Percentiles rank a stretch among this genome's conserved stretches.
phyloP scores from a whole-genome alignment of 768 basidiomycete species.

The Naematelia encephala region DNA sequence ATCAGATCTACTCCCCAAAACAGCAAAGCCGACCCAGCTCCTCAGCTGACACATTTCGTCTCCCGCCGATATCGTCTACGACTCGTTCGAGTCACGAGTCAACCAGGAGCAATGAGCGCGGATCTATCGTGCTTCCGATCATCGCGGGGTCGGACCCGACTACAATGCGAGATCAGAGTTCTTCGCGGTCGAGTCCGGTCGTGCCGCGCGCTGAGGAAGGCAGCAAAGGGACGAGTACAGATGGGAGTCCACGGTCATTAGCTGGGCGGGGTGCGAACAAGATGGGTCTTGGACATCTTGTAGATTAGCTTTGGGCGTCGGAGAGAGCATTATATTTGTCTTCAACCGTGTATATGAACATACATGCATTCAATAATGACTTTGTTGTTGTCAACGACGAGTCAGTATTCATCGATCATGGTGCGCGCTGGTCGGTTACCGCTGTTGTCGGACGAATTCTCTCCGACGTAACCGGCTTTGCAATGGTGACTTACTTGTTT shows the following conservation, averaged over 20 bases:
- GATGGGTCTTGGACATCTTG: slow-evolving; percentile 32
- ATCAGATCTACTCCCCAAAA: too few species aligned
- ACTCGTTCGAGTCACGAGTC: background rate
- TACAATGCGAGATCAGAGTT: background rate
- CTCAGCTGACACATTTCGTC: background rate
- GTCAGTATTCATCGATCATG: background rate
- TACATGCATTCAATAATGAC: background rate
- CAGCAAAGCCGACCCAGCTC: background rate
- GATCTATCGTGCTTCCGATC: background rate
- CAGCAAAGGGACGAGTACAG: background rate
- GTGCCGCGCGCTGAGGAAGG: background rate
- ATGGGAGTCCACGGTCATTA: background rate
- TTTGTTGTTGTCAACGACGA: background rate
- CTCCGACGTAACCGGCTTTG: background rate
- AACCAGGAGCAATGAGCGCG: background rate
- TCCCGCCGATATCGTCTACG: background rate
- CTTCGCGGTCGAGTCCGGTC: background rate
- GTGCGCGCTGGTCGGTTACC: background rate
- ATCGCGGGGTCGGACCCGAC: background rate
- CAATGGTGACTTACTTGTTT: too few species aligned
- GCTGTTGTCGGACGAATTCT: background rate
- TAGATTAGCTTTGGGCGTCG: slow-evolving; percentile 14
- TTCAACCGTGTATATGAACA: background rate
- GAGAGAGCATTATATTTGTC: background rate
- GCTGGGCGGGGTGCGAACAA: slow-evolving; percentile 18